A percentile compares a stretch with the other conserved stretches of the same genome.
Conservation (phyloP, 2,329 filamentous ascomycete species). For the Aspergillus proliferans region DNA sequence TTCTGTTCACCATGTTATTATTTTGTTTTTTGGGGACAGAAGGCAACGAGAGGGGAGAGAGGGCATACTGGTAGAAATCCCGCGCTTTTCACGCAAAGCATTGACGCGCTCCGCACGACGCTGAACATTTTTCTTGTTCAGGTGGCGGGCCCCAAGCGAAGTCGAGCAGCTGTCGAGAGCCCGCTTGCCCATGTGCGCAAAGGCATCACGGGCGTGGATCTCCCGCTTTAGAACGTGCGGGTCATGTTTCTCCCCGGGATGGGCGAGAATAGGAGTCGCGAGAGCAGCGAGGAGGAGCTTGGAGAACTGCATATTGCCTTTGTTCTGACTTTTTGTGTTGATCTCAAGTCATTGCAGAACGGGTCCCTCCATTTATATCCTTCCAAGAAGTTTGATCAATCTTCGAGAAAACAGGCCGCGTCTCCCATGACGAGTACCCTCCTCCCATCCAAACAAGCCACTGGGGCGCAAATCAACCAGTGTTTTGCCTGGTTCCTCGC, state of each 20-base stretch:
- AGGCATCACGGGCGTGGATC: slow-evolving; percentile 20
- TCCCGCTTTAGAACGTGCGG: slow-evolving; percentile 22
- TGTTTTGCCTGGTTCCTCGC: background rate
- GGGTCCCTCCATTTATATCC: background rate
- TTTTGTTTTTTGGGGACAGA: no score
- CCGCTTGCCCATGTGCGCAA: slow-evolving; percentile 19
- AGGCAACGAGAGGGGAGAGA: background rate
- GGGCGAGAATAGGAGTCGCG: slow-evolving; percentile 22
- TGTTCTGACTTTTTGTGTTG: background rate
- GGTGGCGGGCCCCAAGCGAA: slow-evolving; percentile 15
- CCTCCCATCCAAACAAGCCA: background rate
- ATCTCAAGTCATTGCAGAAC: background rate
- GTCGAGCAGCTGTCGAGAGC: slow-evolving; percentile 20
- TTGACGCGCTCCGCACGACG: slow-evolving; percentile 22
- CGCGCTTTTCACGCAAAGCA: slow-evolving; percentile 20
- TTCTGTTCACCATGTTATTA: slow-evolving; percentile 2
- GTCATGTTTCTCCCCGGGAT: slow-evolving; percentile 28
- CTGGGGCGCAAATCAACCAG: background rate
- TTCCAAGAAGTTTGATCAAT: background rate
- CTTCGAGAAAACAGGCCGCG: background rate
- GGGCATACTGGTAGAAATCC: slow-evolving; percentile 19
- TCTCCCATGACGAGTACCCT: background rate
- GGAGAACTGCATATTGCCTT: slow-evolving; percentile 18
- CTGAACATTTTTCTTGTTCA: slow-evolving; percentile 21
- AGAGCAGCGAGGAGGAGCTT: slow-evolving; percentile 26